Evolutionary conservation across 768 basidiomycete species (phyloP).

Genomic region (Agrocybe pediades): DNA sequence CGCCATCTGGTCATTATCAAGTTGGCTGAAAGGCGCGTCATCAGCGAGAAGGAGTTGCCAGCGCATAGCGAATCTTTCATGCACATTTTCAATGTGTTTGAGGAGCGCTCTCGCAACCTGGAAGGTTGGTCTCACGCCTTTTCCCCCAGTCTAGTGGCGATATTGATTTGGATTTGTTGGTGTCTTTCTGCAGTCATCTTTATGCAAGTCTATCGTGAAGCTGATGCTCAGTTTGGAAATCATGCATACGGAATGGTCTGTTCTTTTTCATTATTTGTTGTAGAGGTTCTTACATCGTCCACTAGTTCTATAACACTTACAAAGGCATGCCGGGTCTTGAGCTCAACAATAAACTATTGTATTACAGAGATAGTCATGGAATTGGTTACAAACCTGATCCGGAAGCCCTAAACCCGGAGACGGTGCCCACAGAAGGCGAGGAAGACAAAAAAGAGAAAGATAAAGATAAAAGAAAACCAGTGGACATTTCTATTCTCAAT

Average conservation of each 20-base stretch:
- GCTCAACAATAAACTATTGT: background rate
- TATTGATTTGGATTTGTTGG: background rate
- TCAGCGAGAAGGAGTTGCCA: slow-evolving; percentile 6
- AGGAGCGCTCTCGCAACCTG: slow-evolving; percentile 10
- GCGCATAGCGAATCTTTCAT: slow-evolving; percentile 4
- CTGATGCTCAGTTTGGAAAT: slow-evolving; percentile 10
- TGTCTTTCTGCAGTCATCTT: slow-evolving; percentile 4
- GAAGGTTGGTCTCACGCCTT: slow-evolving; percentile 2
- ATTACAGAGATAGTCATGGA: background rate
- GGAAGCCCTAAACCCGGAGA: background rate
- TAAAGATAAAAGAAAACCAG: background rate
- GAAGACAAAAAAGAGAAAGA: background rate
- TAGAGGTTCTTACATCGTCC: background rate
- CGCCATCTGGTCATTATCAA: slow-evolving; percentile 18
- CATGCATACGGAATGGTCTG: slow-evolving; percentile 19
- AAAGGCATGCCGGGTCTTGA: background rate
- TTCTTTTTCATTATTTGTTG: background rate
- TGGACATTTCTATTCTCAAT: slow-evolving; percentile 3
- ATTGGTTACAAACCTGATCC: background rate
- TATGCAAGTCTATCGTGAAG: slow-evolving; percentile 7
- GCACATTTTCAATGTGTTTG: slow-evolving; percentile 12
- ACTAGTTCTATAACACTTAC: slow-evolving; percentile 5
- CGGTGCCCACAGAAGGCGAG: background rate
- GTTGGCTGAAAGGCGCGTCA: background rate
- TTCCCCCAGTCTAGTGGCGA: no score